A percentile compares a stretch with the other conserved stretches of the same genome.
Evolutionary conservation across 2,329 filamentous ascomycete genomes (phyloP).

Genomic region (Diaporthe australafricana): DNA sequence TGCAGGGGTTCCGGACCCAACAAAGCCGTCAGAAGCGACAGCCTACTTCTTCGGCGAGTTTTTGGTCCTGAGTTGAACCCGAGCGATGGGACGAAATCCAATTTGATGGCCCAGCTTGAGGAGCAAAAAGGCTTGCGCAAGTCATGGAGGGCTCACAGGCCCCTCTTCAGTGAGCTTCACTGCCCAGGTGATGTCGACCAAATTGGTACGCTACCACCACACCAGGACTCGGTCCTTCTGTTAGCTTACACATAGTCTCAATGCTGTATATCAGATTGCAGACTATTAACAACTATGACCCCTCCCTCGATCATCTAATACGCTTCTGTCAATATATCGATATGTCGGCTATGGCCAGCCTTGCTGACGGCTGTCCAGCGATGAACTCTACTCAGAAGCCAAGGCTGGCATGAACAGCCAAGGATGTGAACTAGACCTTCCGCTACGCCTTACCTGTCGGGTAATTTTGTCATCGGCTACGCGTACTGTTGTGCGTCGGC

Average conservation of each 20-base stretch:
- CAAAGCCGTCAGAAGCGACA: slow-evolving; percentile 13
- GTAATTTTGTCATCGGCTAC: slow-evolving; percentile 8
- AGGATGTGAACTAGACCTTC: neutral
- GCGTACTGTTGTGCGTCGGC: neutral
- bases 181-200: neutral
- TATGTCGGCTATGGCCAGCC: neutral
- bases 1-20: slow-evolving; percentile 14
- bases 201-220: neutral
- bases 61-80: neutral
- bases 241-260: neutral
- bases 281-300: neutral
- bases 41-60: slow-evolving; percentile 3
- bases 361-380: neutral
- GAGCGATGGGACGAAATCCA: neutral
- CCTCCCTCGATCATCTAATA: neutral
- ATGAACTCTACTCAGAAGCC: neutral
- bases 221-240: neutral
- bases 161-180: neutral
- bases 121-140: neutral
- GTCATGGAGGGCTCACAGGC: neutral
- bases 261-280: neutral
- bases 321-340: slow-evolving; percentile 8
- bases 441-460: slow-evolving; percentile 19
- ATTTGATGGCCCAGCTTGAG: neutral
- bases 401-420: slow-evolving; percentile 6